Conservation (phyloP, 2,329 filamentous ascomycete genomes). For the Teratosphaeria viscida region DNA sequence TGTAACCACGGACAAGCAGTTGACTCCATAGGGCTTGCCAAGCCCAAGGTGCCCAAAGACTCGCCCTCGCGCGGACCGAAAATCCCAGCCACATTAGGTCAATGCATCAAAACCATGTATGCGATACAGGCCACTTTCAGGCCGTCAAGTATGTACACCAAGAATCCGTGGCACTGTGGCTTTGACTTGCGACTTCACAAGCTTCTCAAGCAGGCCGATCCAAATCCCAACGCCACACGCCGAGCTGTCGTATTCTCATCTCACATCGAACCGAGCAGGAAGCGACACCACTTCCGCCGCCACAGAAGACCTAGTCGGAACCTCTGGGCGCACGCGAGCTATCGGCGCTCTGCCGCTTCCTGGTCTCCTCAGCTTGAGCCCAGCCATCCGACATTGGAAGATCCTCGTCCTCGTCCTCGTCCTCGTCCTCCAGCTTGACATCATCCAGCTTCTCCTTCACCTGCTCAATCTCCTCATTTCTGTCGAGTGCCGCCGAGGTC, state of each 20-base stretch:
- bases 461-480: neutral
- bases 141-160: neutral
- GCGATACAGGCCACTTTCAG: neutral
- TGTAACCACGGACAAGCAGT: neutral
- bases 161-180: neutral
- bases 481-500: neutral
- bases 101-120: neutral
- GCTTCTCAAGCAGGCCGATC: neutral
- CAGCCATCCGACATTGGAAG: slow-evolving; percentile 12
- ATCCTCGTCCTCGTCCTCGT: slow-evolving; percentile 10
- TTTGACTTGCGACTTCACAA: neutral
- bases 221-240: neutral
- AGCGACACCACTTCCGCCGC: neutral
- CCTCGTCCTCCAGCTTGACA: slow-evolving; percentile 9
- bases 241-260: neutral
- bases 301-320: slow-evolving; percentile 16
- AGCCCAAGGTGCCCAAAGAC: neutral
- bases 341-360: slow-evolving; percentile 9
- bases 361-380: slow-evolving; percentile 14
- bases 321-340: slow-evolving; percentile 22
- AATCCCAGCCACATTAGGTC: neutral
- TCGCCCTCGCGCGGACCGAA: neutral
- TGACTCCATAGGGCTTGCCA: neutral
- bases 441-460: slow-evolving; percentile 5
- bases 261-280: neutral